Evolutionary conservation across 164 flowering plant genomes (phyloP), one percentile per base, ranked within the genome.

Genomic region (Nymphaea colorata): DNA sequence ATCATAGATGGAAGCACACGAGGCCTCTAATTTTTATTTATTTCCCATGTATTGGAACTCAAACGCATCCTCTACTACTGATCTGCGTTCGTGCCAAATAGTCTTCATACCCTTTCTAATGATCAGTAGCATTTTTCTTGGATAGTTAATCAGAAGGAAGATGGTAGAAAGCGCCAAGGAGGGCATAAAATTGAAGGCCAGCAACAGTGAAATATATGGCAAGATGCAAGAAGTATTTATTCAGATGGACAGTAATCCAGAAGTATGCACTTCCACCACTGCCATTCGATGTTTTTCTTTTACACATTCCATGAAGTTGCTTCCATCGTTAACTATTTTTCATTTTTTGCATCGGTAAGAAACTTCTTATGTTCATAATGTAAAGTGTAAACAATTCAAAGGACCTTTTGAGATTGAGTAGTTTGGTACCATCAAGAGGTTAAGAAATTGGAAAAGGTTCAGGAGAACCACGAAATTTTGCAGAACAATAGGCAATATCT

Each of bases 91-190:
- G 36, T 25, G 36, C 36, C 0, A 25, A 25, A 25, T 25, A 25
- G 36, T 51, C 57, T 51, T 4, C 3, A 51, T 51, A 8, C 14
- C 5, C 8, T 51, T 51, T 8, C 2, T 51, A 8, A 51, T 51
- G 3, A 10, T 15, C 8, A 5, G 57, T 51, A 51, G 57, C 57
- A 51, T 51, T 2, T 51, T 15, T 7, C 15, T 8, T 51, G 8
- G 57, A 51, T 61, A 84, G 87, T 66, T 82, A 73, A 76, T 80
- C 45, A 76, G 83, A n/a, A 79, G 79, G 75, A 82, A 76, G 76
- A 84, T 84, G 87, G 80, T 82, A 18, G 3, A 68, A 70, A 80
- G 76, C 74, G 87, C 80, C 43, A 84, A 80, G 73, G 79, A 84
- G 61, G 53, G 82, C 73, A 80, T 84, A 25, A 70, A 78, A 67